Evolutionary conservation across 768 basidiomycete genomes (phyloP).

Genomic region (Mycena venus): DNA sequence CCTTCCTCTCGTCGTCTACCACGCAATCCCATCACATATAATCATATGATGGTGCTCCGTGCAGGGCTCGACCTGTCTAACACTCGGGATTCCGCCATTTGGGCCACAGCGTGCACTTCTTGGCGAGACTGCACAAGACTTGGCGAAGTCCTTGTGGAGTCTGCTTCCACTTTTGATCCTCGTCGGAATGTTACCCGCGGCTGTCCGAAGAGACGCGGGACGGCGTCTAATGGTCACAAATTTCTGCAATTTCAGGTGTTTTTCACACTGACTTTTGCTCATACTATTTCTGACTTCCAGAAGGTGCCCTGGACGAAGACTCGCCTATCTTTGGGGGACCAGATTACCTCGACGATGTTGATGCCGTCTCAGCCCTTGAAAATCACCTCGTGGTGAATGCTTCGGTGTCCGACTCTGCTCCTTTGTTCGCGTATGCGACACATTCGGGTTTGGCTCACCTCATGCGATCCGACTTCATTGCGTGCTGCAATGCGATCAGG

Average conservation of each 20-base stretch:
- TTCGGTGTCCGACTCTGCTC: not conserved
- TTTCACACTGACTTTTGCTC: too few species aligned
- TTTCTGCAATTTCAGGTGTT: not conserved
- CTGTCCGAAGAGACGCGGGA: not conserved
- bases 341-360: slow-evolving; percentile 23
- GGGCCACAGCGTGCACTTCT: not conserved
- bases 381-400: not conserved
- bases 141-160: not conserved
- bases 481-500: not conserved
- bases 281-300: too few species aligned
- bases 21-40: not conserved
- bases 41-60: not conserved
- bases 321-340: not conserved
- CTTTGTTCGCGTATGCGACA: not conserved
- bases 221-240: not conserved
- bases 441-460: not conserved
- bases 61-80: not conserved
- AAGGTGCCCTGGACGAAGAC: slow-evolving; percentile 2
- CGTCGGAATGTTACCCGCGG: slow-evolving; percentile 1
- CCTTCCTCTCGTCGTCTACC: not conserved
- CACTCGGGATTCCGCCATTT: not conserved
- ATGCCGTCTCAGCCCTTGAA: not conserved
- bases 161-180: not conserved
- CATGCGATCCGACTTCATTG: not conserved
- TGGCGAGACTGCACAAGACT: slow-evolving; percentile 10